phyloP scores from a whole-genome alignment of 208 protist genomes.

The Leishmania tarentolae region DNA sequence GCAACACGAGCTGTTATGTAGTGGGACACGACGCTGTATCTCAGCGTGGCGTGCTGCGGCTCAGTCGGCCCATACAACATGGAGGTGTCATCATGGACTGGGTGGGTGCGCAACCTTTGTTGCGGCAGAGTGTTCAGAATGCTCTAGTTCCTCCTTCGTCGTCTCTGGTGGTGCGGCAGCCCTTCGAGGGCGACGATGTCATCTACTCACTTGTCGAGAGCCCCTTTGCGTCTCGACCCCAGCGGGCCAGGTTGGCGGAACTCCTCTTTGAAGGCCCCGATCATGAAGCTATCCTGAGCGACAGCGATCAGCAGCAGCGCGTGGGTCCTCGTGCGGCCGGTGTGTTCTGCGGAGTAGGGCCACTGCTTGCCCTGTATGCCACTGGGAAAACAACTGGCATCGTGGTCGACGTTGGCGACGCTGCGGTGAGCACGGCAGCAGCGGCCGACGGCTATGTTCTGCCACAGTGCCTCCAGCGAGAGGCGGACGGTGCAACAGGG shows the following conservation, averaged over 20 bases:
- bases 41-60: slow-evolving; percentile 58
- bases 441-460: slow-evolving; percentile 59
- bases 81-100: slow-evolving; percentile 56
- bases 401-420: slow-evolving; percentile 65
- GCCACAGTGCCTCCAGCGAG: slow-evolving; percentile 45
- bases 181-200: not conserved
- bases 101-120: slow-evolving; percentile 27
- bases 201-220: slow-evolving; percentile 57
- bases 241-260: slow-evolving; percentile 59
- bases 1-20: not conserved
- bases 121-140: slow-evolving; percentile 26
- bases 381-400: slow-evolving; percentile 65
- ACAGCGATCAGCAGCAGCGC: slow-evolving; percentile 74
- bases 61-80: slow-evolving; percentile 74
- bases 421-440: slow-evolving; percentile 48
- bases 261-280: slow-evolving; percentile 45
- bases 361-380: slow-evolving; percentile 64
- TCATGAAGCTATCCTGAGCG: not conserved
- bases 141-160: slow-evolving; percentile 3
- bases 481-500: slow-evolving; percentile 47
- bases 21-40: slow-evolving; percentile 27
- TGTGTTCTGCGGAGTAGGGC: slow-evolving; percentile 54
- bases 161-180: not conserved
- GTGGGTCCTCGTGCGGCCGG: slow-evolving; percentile 39
- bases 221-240: slow-evolving; percentile 57